Percentiles rank a stretch among this genome's conserved stretches.
phyloP scores from a whole-genome alignment of 345 rosid species.

The Brassica cretica region DNA sequence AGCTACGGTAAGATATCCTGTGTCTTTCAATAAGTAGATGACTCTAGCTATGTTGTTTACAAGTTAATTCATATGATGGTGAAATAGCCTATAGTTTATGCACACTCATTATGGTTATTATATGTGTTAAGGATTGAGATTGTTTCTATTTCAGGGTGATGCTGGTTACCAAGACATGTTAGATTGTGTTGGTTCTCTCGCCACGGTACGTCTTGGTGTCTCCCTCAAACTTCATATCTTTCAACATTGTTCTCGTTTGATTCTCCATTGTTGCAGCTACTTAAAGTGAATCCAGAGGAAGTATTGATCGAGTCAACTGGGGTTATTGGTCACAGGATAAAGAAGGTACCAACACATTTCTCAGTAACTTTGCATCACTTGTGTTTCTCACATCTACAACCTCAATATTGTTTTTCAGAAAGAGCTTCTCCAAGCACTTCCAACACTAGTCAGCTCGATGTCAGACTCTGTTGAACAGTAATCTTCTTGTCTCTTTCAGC shows the following conservation, averaged over 20 bases:
- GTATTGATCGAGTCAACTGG: constrained; percentile 92
- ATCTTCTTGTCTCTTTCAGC: background rate
- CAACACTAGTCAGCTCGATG: constrained; percentile 57
- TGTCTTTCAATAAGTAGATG: background rate
- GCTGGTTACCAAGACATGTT: constrained; percentile 83
- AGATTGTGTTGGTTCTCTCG: constrained; percentile 73
- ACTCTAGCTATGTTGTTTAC: too few relatives aligned
- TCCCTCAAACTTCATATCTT: too few relatives aligned
- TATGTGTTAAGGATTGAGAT: background rate
- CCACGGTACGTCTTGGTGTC: constrained; percentile 47
- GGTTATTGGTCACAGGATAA: constrained; percentile 90
- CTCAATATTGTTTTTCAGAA: constrained; percentile 51
- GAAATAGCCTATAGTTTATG: too few relatives aligned
- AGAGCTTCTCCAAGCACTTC: constrained; percentile 77
- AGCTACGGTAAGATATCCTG: constrained; percentile 70
- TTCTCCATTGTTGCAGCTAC: constrained; percentile 50
- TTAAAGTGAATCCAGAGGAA: constrained; percentile 59
- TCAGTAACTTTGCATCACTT: background rate
- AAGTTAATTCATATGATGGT: too few relatives aligned
- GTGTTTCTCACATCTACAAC: background rate
- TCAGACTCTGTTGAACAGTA: constrained; percentile 70
- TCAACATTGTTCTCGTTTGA: too few relatives aligned
- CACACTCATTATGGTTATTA: too few relatives aligned
- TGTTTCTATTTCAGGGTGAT: constrained; percentile 70
- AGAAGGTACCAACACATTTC: constrained; percentile 53